Percentiles rank a stretch among this genome's conserved stretches.
These are phyloP conservation scores for Trametes pubescens DNA, from an alignment of 1,284 basidiomycete genomes.

Conservation along the genomic window DNA sequence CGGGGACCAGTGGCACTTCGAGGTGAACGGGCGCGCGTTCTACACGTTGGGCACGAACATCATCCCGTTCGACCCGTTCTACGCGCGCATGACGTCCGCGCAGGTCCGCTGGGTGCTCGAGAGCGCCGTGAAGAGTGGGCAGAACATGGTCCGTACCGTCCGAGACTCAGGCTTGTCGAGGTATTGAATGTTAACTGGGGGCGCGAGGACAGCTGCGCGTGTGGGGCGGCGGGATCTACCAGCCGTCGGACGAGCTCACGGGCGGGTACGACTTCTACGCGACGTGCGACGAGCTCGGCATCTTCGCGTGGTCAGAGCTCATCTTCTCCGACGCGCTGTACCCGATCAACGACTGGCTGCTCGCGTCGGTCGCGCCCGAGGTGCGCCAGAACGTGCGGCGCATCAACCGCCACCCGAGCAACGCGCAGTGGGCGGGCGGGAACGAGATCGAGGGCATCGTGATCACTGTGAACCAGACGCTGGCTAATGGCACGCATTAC, in stretches of 20 bases:
- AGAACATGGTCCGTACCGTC: slow-evolving; percentile 61
- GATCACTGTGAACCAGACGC: slow-evolving; percentile 46
- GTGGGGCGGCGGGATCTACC: slow-evolving; percentile 62
- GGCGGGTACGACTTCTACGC: slow-evolving; percentile 67
- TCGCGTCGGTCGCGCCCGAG: slow-evolving; percentile 62
- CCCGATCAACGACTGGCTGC: slow-evolving; percentile 60
- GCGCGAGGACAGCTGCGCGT: slow-evolving; percentile 53
- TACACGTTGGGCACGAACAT: slow-evolving; percentile 64
- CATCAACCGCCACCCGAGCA: slow-evolving; percentile 65
- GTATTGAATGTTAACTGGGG: no score
- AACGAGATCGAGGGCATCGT: slow-evolving; percentile 69
- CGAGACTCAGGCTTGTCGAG: no score
- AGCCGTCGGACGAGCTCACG: slow-evolving; percentile 48
- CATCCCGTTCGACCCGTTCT: slow-evolving; percentile 69
- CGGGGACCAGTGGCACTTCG: slow-evolving; percentile 67
- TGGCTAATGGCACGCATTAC: slow-evolving; percentile 54
- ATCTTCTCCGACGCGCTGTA: slow-evolving; percentile 70
- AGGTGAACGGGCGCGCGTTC: slow-evolving; percentile 63
- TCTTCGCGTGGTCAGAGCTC: slow-evolving; percentile 71
- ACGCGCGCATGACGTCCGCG: slow-evolving; percentile 58
- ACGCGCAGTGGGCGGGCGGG: slow-evolving; percentile 67
- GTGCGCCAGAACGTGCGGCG: slow-evolving; percentile 65
- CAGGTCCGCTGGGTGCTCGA: slow-evolving; percentile 64
- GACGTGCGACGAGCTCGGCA: slow-evolving; percentile 68
- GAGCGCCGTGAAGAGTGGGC: slow-evolving; percentile 61